Evolutionary conservation across 768 basidiomycete species (phyloP), one percentile per base, ranked within the genome.

Genomic region (Leccinum variicolor): DNA sequence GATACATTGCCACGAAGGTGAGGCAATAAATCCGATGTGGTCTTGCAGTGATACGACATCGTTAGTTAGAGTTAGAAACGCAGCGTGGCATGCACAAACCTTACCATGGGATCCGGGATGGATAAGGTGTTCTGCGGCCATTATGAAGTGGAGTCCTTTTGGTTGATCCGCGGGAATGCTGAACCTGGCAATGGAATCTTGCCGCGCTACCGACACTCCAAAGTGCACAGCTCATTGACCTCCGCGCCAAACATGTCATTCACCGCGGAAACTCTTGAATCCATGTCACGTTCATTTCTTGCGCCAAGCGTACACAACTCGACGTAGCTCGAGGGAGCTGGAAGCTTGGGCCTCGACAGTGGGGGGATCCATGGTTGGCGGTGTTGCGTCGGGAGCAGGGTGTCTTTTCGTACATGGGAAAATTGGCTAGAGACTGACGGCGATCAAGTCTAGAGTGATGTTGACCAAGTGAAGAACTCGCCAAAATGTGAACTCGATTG

Each of bases 61-160:
- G 23, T 69, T 41, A 57, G 17, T 26, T 31, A 25, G 15, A 19
- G 34, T 31, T 36, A 3, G 45, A 45, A 36, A 25, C 31, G 5
- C 29, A 47, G 6, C 3, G 15, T 10, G 23, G 19, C 7, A 15
- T 29, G 45, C 19, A 31, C 13, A 14, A 4, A 43, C 26, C 60
- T 21, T 58, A 79, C 82, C 57, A 82, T 80, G n/a, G n/a, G n/a
- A n/a, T n/a, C n/a, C n/a, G 2, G 84, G 76, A 62, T 82, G 82
- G 60, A 80, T 80, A 57, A 83, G 79, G 64, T 85, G 84, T 62
- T 87, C 84, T 62, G 87, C 84, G 52, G 73, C 67, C 1, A 71
- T 64, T 48, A 88, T 86, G 50, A 79, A 77, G 64, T 77, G 75
- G 2, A 70, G 53, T 1, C 69, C 75, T 19, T 70, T 66, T 68